These are phyloP conservation scores for Rhododendron griersonianum DNA, from an alignment of 148 eudicot species.

Conservation along the genomic window DNA sequence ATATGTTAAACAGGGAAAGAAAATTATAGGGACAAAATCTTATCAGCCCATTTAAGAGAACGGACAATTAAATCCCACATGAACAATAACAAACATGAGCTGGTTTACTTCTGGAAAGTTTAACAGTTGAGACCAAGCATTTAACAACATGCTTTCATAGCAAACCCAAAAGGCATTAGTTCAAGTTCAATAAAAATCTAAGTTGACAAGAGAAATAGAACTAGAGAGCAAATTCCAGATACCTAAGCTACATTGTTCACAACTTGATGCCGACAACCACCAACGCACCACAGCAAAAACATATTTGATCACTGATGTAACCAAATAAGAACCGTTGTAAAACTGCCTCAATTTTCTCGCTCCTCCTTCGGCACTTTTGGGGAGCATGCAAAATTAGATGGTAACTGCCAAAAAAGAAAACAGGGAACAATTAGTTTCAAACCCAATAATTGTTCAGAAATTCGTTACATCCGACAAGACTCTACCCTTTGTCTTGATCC, in stretches of 20 bases:
- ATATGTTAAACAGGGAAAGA: neutral
- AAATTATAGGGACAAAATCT: neutral
- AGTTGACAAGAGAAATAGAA: neutral
- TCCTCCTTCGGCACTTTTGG: slow-evolving; percentile 2
- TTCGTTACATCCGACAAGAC: neutral
- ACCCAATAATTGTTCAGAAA: neutral
- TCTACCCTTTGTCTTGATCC: neutral
- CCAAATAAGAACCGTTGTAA: neutral
- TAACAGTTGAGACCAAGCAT: neutral
- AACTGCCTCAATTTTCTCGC: slow-evolving; percentile 9
- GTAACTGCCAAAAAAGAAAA: neutral
- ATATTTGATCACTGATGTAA: neutral
- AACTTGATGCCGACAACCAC: neutral
- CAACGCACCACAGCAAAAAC: neutral
- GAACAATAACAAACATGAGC: neutral
- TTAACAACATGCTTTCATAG: neutral
- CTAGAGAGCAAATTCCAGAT: neutral
- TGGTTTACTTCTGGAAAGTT: neutral
- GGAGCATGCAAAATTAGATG: neutral
- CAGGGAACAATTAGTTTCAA: neutral
- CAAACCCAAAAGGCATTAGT: neutral
- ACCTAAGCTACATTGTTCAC: neutral
- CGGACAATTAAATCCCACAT: neutral
- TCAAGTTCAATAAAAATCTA: neutral
- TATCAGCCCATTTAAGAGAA: neutral